These are phyloP conservation scores for Fusarium phyllophilum DNA, from an alignment of 2,329 filamentous ascomycete species.

Conservation along the genomic window DNA sequence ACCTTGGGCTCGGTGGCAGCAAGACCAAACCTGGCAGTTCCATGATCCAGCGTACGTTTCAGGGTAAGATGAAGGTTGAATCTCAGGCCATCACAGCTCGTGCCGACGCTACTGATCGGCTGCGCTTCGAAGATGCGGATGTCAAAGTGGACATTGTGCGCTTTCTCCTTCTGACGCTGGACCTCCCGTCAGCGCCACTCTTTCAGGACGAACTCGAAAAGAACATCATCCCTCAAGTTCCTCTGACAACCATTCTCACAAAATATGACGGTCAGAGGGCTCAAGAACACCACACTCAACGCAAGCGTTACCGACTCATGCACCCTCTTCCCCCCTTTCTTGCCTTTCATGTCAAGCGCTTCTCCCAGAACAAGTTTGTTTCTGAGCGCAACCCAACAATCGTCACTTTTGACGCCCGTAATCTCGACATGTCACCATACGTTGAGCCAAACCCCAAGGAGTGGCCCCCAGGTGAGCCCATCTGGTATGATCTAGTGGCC, in stretches of 20 bases:
- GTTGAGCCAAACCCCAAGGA: constrained; percentile 85
- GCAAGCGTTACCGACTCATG: constrained; percentile 87
- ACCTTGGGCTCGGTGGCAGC: constrained; percentile 89
- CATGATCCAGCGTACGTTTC: constrained; percentile 92
- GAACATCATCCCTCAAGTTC: constrained; percentile 95
- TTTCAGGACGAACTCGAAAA: constrained; percentile 95
- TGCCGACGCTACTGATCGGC: constrained; percentile 84
- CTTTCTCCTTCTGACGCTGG: constrained; percentile 92
- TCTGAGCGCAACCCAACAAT: constrained; percentile 97
- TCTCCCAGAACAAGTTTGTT: constrained; percentile 96
- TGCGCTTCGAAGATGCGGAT: constrained; percentile 90
- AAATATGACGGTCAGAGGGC: constrained; percentile 93
- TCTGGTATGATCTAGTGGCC: constrained; percentile 94
- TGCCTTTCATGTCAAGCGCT: constrained; percentile 95
- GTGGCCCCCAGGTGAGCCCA: constrained; percentile 79
- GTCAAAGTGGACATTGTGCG: constrained; percentile 81
- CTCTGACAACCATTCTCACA: constrained; percentile 81
- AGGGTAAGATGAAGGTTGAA: constrained; percentile 91
- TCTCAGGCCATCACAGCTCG: constrained; percentile 93
- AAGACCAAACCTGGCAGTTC: constrained; percentile 85
- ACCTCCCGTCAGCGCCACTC: constrained; percentile 89
- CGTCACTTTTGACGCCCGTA: constrained; percentile 88
- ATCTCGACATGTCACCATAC: constrained; percentile 88
- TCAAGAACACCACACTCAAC: constrained; percentile 88
- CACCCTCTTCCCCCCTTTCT: constrained; percentile 93